Evolutionary conservation across 176 grass and related monocot genomes (phyloP).

Genomic region (Phoenix roebelenii): DNA sequence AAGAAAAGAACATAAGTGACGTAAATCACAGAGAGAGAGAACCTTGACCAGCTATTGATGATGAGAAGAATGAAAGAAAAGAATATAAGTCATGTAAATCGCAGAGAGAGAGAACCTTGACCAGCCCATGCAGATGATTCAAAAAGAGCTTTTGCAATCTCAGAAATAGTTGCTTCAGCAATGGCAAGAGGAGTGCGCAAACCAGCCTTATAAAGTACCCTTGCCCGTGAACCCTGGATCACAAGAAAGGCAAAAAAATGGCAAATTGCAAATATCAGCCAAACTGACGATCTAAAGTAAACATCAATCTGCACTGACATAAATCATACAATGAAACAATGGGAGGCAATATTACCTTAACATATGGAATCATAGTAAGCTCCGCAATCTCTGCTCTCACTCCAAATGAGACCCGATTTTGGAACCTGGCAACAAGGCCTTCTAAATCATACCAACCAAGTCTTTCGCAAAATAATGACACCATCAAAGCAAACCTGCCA

Average conservation of each 20-base stretch:
- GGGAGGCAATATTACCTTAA: conserved; percentile 51
- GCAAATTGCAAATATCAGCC: too few species aligned
- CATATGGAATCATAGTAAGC: conserved; percentile 77
- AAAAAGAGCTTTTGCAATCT: conserved; percentile 79
- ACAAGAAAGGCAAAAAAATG: conserved; percentile 11
- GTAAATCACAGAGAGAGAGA: too few species aligned
- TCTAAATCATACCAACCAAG: conserved; percentile 94
- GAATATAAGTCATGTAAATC: too few species aligned
- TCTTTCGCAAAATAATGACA: conserved; percentile 89
- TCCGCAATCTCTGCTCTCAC: conserved; percentile 88
- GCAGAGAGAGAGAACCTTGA: conserved; percentile 32
- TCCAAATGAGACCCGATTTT: conserved; percentile 95
- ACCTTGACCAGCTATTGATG: too few species aligned
- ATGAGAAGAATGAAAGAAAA: too few species aligned
- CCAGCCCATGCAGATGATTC: conserved; percentile 61
- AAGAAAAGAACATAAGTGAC: too few species aligned
- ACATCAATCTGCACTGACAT: too few species aligned
- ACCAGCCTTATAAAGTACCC: conserved; percentile 84
- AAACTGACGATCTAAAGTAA: too few species aligned
- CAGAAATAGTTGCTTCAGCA: conserved; percentile 84
- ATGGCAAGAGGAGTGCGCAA: conserved; percentile 63
- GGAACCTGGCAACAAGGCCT: conserved; percentile 85
- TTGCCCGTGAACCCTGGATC: conserved; percentile 71
- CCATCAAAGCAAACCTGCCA: conserved; percentile 94
- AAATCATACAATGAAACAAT: neutral